Conservation (phyloP, 768 basidiomycete genomes). For the Suillus lakei region DNA sequence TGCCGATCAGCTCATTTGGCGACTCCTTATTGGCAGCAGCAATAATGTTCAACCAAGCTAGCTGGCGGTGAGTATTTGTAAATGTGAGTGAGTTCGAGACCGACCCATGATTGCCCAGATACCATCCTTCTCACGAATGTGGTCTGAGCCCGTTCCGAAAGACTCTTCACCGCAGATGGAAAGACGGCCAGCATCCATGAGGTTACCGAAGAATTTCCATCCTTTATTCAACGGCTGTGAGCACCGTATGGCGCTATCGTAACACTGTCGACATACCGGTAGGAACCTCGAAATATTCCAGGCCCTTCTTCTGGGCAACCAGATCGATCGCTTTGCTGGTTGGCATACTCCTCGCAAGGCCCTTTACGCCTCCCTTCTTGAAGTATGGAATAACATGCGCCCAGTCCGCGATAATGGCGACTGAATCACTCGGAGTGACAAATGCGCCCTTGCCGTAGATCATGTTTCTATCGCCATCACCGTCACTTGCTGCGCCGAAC, state of each 20-base stretch:
- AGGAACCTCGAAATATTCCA: constrained; percentile 95
- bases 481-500: constrained; percentile 97
- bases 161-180: constrained; percentile 99
- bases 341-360: constrained; percentile 96
- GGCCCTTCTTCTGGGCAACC: constrained; percentile 90
- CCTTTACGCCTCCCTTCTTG: constrained; percentile 87
- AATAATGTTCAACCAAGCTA: constrained; percentile 98
- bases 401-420: constrained; percentile 99
- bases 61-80: constrained; percentile 9
- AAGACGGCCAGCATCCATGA: constrained; percentile 98
- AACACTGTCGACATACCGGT: constrained; percentile 62
- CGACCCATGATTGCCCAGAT: constrained; percentile 95
- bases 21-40: constrained; percentile 84
- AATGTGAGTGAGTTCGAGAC: constrained; percentile 31
- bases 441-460: constrained; percentile 98
- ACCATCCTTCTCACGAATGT: constrained; percentile 99
- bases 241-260: not conserved
- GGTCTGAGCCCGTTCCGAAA: constrained; percentile 99
- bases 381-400: constrained; percentile 92
- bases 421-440: constrained; percentile 96
- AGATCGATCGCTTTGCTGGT: constrained; percentile 96
- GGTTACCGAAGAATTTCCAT: constrained; percentile 99
- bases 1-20: constrained; percentile 77
- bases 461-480: constrained; percentile 99
- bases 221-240: constrained; percentile 49